phyloP scores from a whole-genome alignment of 139 green algal genomes.

The Volvox africanus region DNA sequence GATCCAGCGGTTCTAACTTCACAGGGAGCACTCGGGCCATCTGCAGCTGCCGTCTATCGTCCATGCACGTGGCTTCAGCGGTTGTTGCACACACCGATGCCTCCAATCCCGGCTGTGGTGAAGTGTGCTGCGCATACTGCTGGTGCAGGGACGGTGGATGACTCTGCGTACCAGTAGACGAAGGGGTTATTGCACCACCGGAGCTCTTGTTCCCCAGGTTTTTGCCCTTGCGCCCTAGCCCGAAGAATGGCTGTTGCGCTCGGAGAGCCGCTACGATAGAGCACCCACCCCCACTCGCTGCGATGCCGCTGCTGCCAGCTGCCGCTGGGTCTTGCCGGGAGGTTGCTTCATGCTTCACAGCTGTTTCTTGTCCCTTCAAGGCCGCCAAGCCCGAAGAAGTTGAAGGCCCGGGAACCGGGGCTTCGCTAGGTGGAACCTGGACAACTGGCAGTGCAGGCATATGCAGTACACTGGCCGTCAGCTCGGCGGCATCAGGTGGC shows the following conservation, averaged over 20 bases:
- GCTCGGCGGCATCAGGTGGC: not conserved
- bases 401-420: not conserved
- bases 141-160: not conserved
- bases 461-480: not conserved
- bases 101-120: not conserved
- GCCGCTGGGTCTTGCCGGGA: not conserved
- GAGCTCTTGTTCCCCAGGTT: constrained; percentile 24
- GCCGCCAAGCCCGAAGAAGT: not conserved
- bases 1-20: constrained; percentile 13
- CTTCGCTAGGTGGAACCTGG: not conserved
- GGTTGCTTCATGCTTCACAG: not conserved
- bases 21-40: not conserved
- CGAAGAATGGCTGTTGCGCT: constrained; percentile 25
- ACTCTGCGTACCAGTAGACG: not conserved
- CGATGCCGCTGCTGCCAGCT: not conserved
- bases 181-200: no score
- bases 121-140: not conserved
- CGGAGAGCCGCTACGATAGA: constrained; percentile 26
- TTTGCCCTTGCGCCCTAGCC: constrained; percentile 23
- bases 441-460: not conserved
- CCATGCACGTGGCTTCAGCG: not conserved
- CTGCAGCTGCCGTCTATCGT: not conserved
- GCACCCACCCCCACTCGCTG: not conserved
- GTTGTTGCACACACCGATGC: not conserved
- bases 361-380: not conserved